Percentiles rank a stretch among this genome's conserved stretches.
Evolutionary conservation across 164 flowering plant genomes (phyloP).

Genomic region (Echeveria elegans): DNA sequence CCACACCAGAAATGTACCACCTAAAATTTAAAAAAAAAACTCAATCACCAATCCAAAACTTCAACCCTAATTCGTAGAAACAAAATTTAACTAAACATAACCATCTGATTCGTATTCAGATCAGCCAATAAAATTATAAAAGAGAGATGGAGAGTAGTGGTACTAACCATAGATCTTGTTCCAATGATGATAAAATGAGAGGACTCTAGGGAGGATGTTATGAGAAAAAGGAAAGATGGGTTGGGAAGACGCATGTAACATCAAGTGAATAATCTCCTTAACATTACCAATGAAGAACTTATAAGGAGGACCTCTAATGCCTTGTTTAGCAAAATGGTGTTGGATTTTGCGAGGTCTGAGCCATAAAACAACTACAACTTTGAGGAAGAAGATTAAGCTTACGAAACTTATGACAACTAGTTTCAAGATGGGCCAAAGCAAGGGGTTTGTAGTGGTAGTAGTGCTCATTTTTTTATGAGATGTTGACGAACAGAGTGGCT

Average conservation of each 20-base stretch:
- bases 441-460: neutral
- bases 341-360: constrained; percentile 80
- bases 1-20: constrained; percentile 89
- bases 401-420: neutral
- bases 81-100: too few relatives aligned
- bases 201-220: constrained; percentile 90
- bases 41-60: neutral
- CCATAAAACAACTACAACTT: constrained; percentile 49
- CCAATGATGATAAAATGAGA: constrained; percentile 97
- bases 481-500: neutral
- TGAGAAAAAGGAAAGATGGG: constrained; percentile 78
- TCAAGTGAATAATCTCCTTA: constrained; percentile 65
- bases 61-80: neutral
- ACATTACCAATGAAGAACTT: constrained; percentile 81
- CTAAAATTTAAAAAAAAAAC: constrained; percentile 21
- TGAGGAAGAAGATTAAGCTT: constrained; percentile 25
- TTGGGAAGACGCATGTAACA: constrained; percentile 66
- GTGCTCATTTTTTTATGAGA: neutral
- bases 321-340: constrained; percentile 75
- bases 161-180: constrained; percentile 88
- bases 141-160: neutral
- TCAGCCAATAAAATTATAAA: too few relatives aligned
- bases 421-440: neutral
- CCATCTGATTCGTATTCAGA: neutral
- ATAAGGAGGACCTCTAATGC: constrained; percentile 94